Evolutionary conservation across 202 grass and related monocot genomes (phyloP).

Genomic region (Brachypodium distachyon): DNA sequence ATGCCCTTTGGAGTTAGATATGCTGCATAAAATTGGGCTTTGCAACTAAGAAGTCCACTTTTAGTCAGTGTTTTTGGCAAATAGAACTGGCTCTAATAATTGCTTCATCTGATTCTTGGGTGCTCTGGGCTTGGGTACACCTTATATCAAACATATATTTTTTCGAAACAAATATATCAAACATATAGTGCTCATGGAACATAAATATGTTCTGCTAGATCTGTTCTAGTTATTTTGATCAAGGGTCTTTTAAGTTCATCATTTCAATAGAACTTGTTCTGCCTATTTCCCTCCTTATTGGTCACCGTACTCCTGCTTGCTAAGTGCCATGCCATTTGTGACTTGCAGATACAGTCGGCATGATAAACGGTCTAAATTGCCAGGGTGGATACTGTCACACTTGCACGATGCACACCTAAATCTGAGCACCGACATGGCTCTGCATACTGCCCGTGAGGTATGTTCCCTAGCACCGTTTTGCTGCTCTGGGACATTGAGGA

Average conservation of each 20-base stretch:
- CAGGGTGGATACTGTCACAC: conserved; percentile 86
- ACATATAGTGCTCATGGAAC: neutral
- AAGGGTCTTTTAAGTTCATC: neutral
- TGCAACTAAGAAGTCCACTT: neutral
- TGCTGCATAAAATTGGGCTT: neutral
- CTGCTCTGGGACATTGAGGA: no score
- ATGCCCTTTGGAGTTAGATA: no score
- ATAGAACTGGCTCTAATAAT: neutral
- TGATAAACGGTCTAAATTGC: conserved; percentile 83
- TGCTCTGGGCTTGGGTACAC: neutral
- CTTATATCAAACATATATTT: no score
- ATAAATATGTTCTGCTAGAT: neutral
- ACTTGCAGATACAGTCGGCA: conserved; percentile 63
- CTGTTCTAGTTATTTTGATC: neutral
- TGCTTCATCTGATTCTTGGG: neutral
- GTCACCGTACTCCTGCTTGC: neutral
- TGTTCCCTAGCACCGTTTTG: conserved; percentile 4
- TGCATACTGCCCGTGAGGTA: conserved; percentile 90
- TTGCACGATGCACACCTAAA: conserved; percentile 80
- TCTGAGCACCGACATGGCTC: conserved; percentile 84
- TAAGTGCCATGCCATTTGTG: neutral
- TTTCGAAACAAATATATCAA: no score
- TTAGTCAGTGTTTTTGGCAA: neutral
- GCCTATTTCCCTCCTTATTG: neutral
- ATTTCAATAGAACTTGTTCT: neutral